A percentile compares a stretch with the other conserved stretches of the same genome.
Evolutionary conservation across 495 filamentous ascomycete species (phyloP).

Genomic region (Neurospora cerealis): DNA sequence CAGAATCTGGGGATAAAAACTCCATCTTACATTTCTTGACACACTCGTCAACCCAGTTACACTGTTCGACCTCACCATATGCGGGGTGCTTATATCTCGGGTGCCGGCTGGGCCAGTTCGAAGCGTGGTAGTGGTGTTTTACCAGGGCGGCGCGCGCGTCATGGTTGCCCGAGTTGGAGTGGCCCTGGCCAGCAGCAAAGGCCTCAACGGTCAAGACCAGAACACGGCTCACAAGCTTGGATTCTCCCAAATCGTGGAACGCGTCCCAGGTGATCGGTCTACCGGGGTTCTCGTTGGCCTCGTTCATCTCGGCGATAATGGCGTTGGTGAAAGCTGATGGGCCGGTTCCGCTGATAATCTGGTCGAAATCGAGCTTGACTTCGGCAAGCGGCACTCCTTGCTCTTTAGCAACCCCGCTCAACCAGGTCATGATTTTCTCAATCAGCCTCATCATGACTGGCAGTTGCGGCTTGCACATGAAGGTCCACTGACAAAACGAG

Average conservation of each 20-base stretch:
- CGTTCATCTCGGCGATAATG: conserved; percentile 49
- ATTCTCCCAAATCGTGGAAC: conserved; percentile 50
- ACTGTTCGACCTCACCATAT: conserved; percentile 53
- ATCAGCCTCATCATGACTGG: conserved; percentile 54
- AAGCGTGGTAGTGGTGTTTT: conserved; percentile 56
- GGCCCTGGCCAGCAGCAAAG: conserved; percentile 54
- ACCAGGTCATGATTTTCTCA: conserved; percentile 50
- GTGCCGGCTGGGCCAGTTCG: conserved; percentile 49
- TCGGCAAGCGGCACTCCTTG: conserved; percentile 43
- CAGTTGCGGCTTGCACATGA: conserved; percentile 50
- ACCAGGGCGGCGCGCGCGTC: conserved; percentile 46
- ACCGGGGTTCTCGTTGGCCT: conserved; percentile 12
- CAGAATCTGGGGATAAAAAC: not conserved
- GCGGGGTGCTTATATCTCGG: conserved; percentile 50
- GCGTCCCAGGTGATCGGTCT: conserved; percentile 37
- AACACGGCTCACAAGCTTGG: conserved; percentile 43
- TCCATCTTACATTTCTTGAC: conserved; percentile 33
- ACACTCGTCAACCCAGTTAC: conserved; percentile 53
- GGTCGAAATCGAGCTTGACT: conserved; percentile 53
- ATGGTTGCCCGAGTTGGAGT: conserved; percentile 56
- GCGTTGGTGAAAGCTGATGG: conserved; percentile 55
- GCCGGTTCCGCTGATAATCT: conserved; percentile 57
- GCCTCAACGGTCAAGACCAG: conserved; percentile 54
- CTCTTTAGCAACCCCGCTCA: conserved; percentile 42
- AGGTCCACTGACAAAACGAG: conserved; percentile 63